phyloP scores from a whole-genome alignment of 2,329 filamentous ascomycete species.

The Colletotrichum sp. region DNA sequence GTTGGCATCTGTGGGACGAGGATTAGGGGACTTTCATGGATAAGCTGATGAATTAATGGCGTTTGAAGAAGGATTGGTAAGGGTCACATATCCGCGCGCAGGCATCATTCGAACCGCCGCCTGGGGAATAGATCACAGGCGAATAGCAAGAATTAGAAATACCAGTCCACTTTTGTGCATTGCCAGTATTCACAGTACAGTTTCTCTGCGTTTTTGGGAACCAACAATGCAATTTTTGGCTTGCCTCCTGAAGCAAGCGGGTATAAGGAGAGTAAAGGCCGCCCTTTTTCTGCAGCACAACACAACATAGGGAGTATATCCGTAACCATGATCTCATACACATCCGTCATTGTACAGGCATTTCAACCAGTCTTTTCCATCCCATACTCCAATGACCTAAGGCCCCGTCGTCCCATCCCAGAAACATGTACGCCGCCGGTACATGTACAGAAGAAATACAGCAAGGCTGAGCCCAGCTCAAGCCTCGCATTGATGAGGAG shows the following conservation, averaged over 20 bases:
- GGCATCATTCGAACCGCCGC: background rate
- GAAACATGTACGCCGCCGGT: background rate
- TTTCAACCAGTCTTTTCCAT: background rate
- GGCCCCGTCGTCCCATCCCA: background rate
- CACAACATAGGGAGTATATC: background rate
- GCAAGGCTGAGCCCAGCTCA: background rate
- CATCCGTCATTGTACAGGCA: background rate
- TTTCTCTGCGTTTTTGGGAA: background rate
- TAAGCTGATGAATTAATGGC: background rate
- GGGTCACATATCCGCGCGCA: background rate
- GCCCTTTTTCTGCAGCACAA: background rate
- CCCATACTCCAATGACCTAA: background rate
- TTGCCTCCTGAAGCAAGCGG: slow-evolving; percentile 4
- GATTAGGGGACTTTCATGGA: background rate
- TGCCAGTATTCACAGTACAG: background rate
- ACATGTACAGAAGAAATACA: background rate
- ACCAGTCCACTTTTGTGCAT: background rate
- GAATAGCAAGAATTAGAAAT: background rate
- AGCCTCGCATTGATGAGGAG: background rate
- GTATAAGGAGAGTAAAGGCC: slow-evolving; percentile 11
- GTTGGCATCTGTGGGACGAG: slow-evolving; percentile 17
- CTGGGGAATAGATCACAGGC: background rate
- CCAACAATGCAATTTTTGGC: background rate
- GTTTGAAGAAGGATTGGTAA: background rate
- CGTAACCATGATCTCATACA: background rate